Percentiles rank a stretch among this genome's conserved stretches.
Conservation (phyloP, 495 filamentous ascomycete species). For the Pseudomonodictys pantanalensis region DNA sequence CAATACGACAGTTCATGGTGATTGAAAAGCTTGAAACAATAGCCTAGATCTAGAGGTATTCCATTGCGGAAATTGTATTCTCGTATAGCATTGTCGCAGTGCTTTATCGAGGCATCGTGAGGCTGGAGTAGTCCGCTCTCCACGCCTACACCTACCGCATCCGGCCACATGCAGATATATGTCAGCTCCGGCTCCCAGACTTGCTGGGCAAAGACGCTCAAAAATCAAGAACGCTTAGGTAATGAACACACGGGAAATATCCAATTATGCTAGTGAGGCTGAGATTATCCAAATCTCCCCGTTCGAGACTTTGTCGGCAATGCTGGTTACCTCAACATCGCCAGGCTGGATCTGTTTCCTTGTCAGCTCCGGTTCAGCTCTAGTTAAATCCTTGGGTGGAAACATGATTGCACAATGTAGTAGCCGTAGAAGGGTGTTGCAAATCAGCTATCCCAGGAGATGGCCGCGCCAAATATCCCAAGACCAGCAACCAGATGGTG, state of each 20-base stretch:
- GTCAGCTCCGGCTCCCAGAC: too few species aligned
- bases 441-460: too few species aligned
- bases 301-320: constrained; percentile 73
- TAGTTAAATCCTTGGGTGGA: too few species aligned
- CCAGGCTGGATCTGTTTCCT: constrained; percentile 81
- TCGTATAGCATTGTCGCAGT: neutral
- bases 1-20: neutral
- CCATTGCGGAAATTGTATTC: neutral
- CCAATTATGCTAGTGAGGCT: constrained; percentile 31
- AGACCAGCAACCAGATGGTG: neutral
- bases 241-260: neutral
- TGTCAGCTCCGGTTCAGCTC: too few species aligned
- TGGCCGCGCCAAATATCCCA: too few species aligned
- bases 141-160: too few species aligned
- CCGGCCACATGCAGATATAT: too few species aligned
- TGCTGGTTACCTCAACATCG: constrained; percentile 66
- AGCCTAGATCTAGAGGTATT: neutral
- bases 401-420: too few species aligned
- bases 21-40: neutral
- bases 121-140: too few species aligned
- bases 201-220: neutral
- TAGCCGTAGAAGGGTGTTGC: too few species aligned
- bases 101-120: too few species aligned
- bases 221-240: constrained; percentile 9
- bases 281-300: constrained; percentile 65